These are phyloP conservation scores for Coccomyxa sp. DNA, from an alignment of 139 green algal genomes.

Conservation along the genomic window DNA sequence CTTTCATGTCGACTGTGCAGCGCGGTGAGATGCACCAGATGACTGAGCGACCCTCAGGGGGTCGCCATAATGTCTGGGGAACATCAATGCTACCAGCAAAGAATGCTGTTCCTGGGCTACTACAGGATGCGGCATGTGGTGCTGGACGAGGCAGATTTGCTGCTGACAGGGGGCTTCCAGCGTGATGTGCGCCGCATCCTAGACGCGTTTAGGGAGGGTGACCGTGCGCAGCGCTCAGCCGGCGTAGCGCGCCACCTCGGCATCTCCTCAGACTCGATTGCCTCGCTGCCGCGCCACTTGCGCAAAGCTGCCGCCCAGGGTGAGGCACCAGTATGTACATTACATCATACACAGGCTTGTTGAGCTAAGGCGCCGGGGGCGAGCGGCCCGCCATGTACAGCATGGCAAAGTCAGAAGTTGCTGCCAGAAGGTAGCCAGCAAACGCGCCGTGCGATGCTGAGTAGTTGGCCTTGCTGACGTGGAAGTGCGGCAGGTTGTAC, in stretches of 20 bases:
- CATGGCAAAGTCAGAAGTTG: neutral
- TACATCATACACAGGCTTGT: too few relatives aligned
- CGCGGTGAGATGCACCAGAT: too few relatives aligned
- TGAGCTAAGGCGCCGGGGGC: too few relatives aligned
- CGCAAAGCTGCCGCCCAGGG: conserved; percentile 44
- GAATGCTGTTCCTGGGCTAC: too few relatives aligned
- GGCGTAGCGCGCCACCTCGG: conserved; percentile 44
- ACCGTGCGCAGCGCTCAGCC: conserved; percentile 40
- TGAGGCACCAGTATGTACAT: too few relatives aligned
- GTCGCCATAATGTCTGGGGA: too few relatives aligned
- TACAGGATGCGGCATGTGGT: conserved; percentile 65
- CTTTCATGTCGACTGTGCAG: too few relatives aligned
- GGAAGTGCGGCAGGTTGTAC: neutral
- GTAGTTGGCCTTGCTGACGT: neutral
- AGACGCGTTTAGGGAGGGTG: conserved; percentile 22
- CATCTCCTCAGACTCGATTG: conserved; percentile 32
- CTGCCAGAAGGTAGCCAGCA: neutral
- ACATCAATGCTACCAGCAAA: too few relatives aligned
- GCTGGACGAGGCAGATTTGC: conserved; percentile 92
- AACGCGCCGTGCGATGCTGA: neutral
- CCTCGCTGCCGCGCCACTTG: conserved; percentile 43
- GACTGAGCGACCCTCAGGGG: too few relatives aligned
- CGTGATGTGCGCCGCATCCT: conserved; percentile 3
- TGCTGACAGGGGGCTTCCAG: conserved; percentile 72
- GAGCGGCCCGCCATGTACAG: neutral